Evolutionary conservation across 1,284 basidiomycete genomes (phyloP).

Genomic region (Melampsora occidentalis): DNA sequence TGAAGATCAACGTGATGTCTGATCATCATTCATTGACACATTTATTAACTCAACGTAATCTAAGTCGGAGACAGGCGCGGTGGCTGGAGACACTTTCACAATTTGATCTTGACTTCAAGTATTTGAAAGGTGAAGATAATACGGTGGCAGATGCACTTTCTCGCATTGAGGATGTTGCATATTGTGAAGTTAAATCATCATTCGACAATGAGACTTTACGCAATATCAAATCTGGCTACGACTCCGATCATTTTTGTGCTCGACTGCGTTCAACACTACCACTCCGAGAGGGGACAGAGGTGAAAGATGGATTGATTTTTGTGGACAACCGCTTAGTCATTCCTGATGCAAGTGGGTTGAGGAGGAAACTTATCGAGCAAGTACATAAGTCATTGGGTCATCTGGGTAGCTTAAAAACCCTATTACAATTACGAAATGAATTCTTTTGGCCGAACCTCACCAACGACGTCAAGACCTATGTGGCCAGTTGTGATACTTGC

Average conservation of each 20-base stretch:
- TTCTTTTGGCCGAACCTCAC: constrained; percentile 59
- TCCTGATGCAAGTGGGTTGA: constrained; percentile 47
- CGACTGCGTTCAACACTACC: background rate
- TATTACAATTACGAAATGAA: constrained; percentile 48
- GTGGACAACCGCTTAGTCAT: constrained; percentile 52
- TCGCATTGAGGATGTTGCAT: constrained; percentile 15
- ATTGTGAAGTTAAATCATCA: background rate
- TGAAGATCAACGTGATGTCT: background rate
- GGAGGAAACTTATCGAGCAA: constrained; percentile 49
- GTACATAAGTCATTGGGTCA: constrained; percentile 54
- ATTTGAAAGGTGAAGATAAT: constrained; percentile 55
- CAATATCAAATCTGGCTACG: background rate
- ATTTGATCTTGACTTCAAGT: constrained; percentile 50
- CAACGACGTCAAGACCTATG: background rate
- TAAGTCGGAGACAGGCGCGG: constrained; percentile 53
- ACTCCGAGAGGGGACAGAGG: background rate
- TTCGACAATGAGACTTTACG: background rate
- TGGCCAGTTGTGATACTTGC: constrained; percentile 38
- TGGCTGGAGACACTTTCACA: constrained; percentile 56
- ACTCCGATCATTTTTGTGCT: background rate
- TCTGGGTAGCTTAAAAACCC: constrained; percentile 56
- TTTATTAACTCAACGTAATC: constrained; percentile 54
- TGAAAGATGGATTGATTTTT: constrained; percentile 51
- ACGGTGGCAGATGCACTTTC: constrained; percentile 55
- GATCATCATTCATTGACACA: constrained; percentile 52